Base-by-base conservation (phyloP, 805 yeast genomes). In the Teunomyces cretensis region DNA sequence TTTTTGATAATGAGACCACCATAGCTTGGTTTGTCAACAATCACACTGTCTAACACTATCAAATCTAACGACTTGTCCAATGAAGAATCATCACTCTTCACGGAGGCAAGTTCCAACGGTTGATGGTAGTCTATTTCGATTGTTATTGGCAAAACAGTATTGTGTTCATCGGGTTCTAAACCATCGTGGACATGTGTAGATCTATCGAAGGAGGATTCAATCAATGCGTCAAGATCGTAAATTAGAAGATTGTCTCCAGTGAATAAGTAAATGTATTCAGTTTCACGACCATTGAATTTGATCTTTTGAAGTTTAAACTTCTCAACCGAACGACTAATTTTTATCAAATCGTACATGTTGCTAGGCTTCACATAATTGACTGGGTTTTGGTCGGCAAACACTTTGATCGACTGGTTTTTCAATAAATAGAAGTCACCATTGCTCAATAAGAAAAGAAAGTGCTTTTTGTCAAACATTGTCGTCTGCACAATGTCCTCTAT, bases 1-100 rank as follows among this genome's bases (percentile, higher is more conserved):
- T 67, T 55, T 40, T 63, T 68, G 30, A 74, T 52, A 6, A 68
- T 43, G 30, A 70, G 58, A 7, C 56, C 54, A 17, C 62, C 63
- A 42, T 52, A 50, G 5, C 42, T 32, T 13, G 24, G 16, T 43
- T 60, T 67, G 41, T 57, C 57, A 2, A 60, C 43, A 0, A 68
- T 50, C 8, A 61, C 55, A 42, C 61, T 68, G 40, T 74, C 78
- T 22, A 78, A 47, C 1, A 80, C 78, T 30, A 68, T 56, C n/a
- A 74, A 59, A 27, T 68, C 70, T 35, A 74, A 56, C 1, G 77
- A 68, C 24, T 59, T 63, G 3, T 45, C 30, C 3, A 43, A 44
- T 15, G 13, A 11, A 42, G 28, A 30, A 17, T 46, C 44, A 9
- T 17, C 13, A 14, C 17, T 15, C 17, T 15, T 19, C 16, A 46